Evolutionary conservation across 331 rosid genomes (phyloP).

Genomic region (Phaseolus coccineus): DNA sequence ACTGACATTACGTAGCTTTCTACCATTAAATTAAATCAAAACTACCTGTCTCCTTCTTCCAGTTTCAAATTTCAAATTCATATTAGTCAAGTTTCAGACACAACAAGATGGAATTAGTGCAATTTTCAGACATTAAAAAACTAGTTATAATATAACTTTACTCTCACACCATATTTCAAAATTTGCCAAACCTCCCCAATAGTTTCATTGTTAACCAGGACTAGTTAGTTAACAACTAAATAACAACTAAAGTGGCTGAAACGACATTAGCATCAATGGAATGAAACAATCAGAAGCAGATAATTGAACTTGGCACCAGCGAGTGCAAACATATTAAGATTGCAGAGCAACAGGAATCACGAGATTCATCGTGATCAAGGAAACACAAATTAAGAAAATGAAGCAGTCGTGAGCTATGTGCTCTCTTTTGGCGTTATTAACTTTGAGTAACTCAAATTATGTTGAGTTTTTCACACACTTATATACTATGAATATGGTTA

Average conservation of each 20-base stretch:
- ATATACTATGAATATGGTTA: too few relatives aligned
- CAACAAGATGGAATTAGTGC: not conserved
- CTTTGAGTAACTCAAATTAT: too few relatives aligned
- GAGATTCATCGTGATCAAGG: not conserved
- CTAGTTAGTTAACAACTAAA: not conserved
- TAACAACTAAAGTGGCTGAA: slow-evolving; percentile 51
- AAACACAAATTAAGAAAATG: not conserved
- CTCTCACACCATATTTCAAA: not conserved
- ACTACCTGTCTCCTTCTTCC: not conserved
- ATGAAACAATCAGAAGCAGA: slow-evolving; percentile 37
- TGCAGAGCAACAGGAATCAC: not conserved
- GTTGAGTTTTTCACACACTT: too few relatives aligned
- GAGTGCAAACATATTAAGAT: not conserved
- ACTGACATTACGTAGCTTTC: not conserved
- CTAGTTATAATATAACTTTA: not conserved
- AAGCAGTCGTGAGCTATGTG: not conserved
- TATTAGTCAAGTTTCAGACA: slow-evolving; percentile 4
- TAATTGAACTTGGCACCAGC: not conserved
- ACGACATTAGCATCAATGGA: slow-evolving; percentile 2
- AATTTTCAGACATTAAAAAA: not conserved
- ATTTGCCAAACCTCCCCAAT: not conserved
- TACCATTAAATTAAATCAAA: not conserved
- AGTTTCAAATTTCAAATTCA: not conserved
- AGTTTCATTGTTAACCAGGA: slow-evolving; percentile 1
- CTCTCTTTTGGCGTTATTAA: not conserved